Evolutionary conservation across 306 rosid genomes (phyloP).

Genomic region (Trifolium pratense): DNA sequence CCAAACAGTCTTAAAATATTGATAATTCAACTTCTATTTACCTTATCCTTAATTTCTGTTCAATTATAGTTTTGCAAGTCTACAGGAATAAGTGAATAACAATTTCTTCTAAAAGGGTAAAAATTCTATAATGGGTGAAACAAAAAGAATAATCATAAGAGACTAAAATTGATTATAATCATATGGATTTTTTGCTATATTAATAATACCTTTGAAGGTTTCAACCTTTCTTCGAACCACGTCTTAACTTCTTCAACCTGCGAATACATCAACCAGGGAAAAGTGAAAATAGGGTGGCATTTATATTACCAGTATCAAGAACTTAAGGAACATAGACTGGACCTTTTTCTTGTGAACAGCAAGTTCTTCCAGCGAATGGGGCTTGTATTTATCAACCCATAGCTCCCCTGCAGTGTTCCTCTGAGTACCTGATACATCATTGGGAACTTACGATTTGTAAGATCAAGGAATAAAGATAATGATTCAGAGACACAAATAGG

Average conservation of each 20-base stretch:
- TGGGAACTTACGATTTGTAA: slow-evolving; percentile 32
- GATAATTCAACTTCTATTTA: slow-evolving; percentile 19
- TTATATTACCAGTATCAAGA: slow-evolving; percentile 33
- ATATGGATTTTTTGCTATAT: slow-evolving; percentile 1
- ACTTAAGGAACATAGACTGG: slow-evolving; percentile 12
- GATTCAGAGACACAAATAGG: background rate
- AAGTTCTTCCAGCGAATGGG: slow-evolving; percentile 73
- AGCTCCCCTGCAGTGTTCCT: slow-evolving; percentile 55
- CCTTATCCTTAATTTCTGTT: slow-evolving; percentile 22
- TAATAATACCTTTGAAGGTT: slow-evolving; percentile 63
- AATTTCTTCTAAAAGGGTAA: slow-evolving; percentile 20
- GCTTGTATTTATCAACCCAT: slow-evolving; percentile 88
- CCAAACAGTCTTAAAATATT: slow-evolving; percentile 1
- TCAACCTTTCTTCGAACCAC: slow-evolving; percentile 86
- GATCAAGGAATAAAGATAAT: slow-evolving; percentile 8
- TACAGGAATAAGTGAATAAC: slow-evolving; percentile 6
- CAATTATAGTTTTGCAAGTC: slow-evolving; percentile 18
- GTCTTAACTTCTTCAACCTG: slow-evolving; percentile 82
- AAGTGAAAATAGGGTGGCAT: slow-evolving; percentile 17
- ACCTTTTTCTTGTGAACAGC: slow-evolving; percentile 96
- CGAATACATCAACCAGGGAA: slow-evolving; percentile 30
- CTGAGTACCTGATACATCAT: slow-evolving; percentile 54
- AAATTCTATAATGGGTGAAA: slow-evolving; percentile 6
- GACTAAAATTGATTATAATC: background rate
- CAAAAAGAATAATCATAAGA: slow-evolving; percentile 1